Evolutionary conservation across 2,329 filamentous ascomycete genomes (phyloP).

Genomic region (Ceratocystis papillata): DNA sequence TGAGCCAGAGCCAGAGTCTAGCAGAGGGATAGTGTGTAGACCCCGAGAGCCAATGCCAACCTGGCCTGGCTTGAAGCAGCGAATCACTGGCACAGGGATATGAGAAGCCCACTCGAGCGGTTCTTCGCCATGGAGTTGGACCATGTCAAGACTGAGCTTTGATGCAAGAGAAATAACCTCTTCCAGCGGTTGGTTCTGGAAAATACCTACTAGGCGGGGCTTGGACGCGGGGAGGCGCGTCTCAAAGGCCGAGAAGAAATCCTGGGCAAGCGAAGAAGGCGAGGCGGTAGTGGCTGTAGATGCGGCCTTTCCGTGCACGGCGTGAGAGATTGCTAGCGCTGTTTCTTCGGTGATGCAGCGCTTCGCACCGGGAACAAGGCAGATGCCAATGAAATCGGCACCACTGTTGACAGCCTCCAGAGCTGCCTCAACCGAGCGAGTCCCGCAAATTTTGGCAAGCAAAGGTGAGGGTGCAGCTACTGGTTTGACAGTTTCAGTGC

Average conservation of each 20-base stretch:
- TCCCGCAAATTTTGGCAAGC: conserved; percentile 92
- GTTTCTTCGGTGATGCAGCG: conserved; percentile 69
- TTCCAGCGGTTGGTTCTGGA: conserved; percentile 76
- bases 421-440: conserved; percentile 70
- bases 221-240: conserved; percentile 43
- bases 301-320: conserved; percentile 46
- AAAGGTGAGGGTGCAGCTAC: conserved; percentile 38
- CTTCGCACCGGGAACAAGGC: conserved; percentile 70
- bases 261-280: conserved; percentile 37
- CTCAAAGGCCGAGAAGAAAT: conserved; percentile 59
- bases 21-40: conserved; percentile 70
- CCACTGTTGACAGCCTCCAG: conserved; percentile 70
- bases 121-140: conserved; percentile 87
- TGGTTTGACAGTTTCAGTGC: conserved; percentile 33
- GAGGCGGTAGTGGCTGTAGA: conserved; percentile 27
- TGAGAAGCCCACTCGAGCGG: conserved; percentile 80
- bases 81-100: conserved; percentile 88
- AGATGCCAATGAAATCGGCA: conserved; percentile 88
- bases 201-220: conserved; percentile 81
- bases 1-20: conserved; percentile 79
- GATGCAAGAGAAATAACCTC: conserved; percentile 72
- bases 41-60: conserved; percentile 62
- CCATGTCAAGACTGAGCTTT: conserved; percentile 67
- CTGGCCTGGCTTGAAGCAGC: conserved; percentile 68
- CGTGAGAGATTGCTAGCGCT: conserved; percentile 68